A percentile compares a stretch with the other conserved stretches of the same genome.
phyloP scores from a whole-genome alignment of 306 rosid species.

The Dalbergia oliveri region DNA sequence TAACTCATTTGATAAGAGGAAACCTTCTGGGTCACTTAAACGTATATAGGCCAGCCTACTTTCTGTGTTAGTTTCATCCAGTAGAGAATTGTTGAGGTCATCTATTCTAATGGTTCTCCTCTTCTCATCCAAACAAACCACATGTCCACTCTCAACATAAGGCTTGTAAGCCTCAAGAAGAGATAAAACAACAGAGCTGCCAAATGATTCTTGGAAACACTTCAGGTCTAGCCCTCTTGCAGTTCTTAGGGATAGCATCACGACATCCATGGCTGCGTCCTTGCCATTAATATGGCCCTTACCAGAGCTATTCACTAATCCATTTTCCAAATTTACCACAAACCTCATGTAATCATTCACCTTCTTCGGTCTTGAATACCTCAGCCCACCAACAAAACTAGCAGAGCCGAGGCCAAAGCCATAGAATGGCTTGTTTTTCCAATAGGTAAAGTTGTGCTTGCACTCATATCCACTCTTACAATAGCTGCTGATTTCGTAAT shows the following conservation, averaged over 20 bases:
- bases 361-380: constrained; percentile 85
- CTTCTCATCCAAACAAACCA: constrained; percentile 69
- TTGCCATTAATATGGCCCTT: constrained; percentile 45
- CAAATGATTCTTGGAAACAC: constrained; percentile 65
- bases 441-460: constrained; percentile 84
- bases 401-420: constrained; percentile 93
- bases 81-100: constrained; percentile 44
- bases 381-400: constrained; percentile 75
- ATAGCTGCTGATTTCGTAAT: constrained; percentile 96
- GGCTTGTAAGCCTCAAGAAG: constrained; percentile 72
- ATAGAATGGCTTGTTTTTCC: constrained; percentile 92
- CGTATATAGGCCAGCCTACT: constrained; percentile 60
- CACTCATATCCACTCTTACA: constrained; percentile 81
- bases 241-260: constrained; percentile 92
- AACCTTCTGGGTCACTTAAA: constrained; percentile 92
- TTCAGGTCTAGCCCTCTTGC: constrained; percentile 76
- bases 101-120: constrained; percentile 58
- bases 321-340: constrained; percentile 79
- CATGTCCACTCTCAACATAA: constrained; percentile 84
- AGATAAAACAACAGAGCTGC: constrained; percentile 58
- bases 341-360: constrained; percentile 68
- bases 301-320: constrained; percentile 54
- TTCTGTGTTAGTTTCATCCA: constrained; percentile 38
- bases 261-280: constrained; percentile 80
- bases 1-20: constrained; percentile 86